Conservation (phyloP, 2,329 filamentous ascomycete species). For the Amylocarpus encephaloides region DNA sequence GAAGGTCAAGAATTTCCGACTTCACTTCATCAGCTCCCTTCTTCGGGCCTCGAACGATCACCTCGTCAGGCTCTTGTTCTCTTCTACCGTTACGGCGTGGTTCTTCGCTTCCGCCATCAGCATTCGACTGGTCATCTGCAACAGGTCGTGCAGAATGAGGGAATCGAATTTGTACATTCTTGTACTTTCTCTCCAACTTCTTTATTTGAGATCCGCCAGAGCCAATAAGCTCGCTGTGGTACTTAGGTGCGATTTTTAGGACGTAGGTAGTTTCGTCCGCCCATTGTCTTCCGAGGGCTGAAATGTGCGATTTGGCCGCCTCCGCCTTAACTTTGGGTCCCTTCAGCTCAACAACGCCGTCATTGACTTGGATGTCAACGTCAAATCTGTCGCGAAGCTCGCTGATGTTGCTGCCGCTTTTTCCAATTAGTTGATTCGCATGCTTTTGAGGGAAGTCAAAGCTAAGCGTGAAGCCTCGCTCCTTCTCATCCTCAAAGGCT, state of each 20-base stretch:
- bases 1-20: slow-evolving; percentile 81
- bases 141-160: slow-evolving; percentile 59
- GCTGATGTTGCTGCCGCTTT: slow-evolving; percentile 59
- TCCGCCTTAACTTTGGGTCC: slow-evolving; percentile 94
- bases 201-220: slow-evolving; percentile 83
- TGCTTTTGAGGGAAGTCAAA: slow-evolving; percentile 96
- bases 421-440: slow-evolving; percentile 75
- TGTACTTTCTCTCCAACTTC: slow-evolving; percentile 85
- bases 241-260: slow-evolving; percentile 88
- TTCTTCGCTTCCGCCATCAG: slow-evolving; percentile 62
- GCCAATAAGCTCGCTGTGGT: slow-evolving; percentile 89
- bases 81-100: slow-evolving; percentile 54
- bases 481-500: slow-evolving; percentile 87
- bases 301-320: slow-evolving; percentile 75
- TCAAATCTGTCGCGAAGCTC: slow-evolving; percentile 62
- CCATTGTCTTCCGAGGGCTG: slow-evolving; percentile 69
- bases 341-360: slow-evolving; percentile 92
- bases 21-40: slow-evolving; percentile 88
- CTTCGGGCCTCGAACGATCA: slow-evolving; percentile 84
- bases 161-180: slow-evolving; percentile 91
- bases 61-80: slow-evolving; percentile 79
- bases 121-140: slow-evolving; percentile 64
- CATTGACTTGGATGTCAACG: slow-evolving; percentile 78
- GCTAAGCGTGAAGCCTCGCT: slow-evolving; percentile 76
- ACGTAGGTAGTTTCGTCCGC: slow-evolving; percentile 85